These are phyloP conservation scores for Thraustochytrium striatum DNA, from an alignment of 352 stramenopile species.

Conservation along the genomic window DNA sequence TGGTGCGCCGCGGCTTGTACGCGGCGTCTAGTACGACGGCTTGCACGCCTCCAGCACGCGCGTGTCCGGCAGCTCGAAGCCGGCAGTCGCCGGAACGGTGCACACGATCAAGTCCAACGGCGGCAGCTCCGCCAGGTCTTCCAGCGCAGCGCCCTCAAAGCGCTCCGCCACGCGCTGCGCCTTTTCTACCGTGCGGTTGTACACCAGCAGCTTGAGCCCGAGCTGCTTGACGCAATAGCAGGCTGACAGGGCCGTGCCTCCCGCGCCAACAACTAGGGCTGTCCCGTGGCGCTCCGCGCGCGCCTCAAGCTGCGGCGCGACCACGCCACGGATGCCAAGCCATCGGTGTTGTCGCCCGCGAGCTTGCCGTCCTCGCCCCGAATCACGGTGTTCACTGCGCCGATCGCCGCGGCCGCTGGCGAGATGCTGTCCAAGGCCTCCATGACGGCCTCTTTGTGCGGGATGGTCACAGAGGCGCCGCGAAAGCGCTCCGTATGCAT, in stretches of 20 bases:
- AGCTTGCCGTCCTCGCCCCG: conserved; percentile 5
- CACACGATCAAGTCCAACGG: conserved; percentile 86
- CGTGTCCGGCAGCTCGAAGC: conserved; percentile 70
- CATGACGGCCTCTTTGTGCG: conserved; percentile 92
- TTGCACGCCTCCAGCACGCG: conserved; percentile 56
- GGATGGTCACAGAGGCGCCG: conserved; percentile 95
- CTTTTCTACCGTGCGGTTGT: conserved; percentile 90
- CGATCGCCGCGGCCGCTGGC: conserved; percentile 85
- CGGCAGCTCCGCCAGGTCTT: conserved; percentile 57
- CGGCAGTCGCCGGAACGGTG: conserved; percentile 84
- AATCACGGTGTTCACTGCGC: conserved; percentile 95
- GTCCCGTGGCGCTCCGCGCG: not conserved
- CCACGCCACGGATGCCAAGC: conserved; percentile 89
- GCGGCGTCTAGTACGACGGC: conserved; percentile 89
- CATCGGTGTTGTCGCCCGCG: conserved; percentile 96
- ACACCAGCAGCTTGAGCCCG: conserved; percentile 82
- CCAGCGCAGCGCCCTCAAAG: conserved; percentile 72
- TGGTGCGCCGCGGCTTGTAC: conserved; percentile 93
- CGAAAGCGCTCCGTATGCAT: conserved; percentile 72
- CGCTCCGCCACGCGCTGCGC: conserved; percentile 74
- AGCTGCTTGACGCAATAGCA: conserved; percentile 83
- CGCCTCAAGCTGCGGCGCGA: conserved; percentile 60
- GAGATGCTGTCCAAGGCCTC: conserved; percentile 83
- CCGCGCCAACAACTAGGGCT: conserved; percentile 79
- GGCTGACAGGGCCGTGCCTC: conserved; percentile 90